Percentiles rank a stretch among this genome's conserved stretches.
These are phyloP conservation scores for Helotiales sp. DNA, from an alignment of 2,329 filamentous ascomycete genomes.

Conservation along the genomic window DNA sequence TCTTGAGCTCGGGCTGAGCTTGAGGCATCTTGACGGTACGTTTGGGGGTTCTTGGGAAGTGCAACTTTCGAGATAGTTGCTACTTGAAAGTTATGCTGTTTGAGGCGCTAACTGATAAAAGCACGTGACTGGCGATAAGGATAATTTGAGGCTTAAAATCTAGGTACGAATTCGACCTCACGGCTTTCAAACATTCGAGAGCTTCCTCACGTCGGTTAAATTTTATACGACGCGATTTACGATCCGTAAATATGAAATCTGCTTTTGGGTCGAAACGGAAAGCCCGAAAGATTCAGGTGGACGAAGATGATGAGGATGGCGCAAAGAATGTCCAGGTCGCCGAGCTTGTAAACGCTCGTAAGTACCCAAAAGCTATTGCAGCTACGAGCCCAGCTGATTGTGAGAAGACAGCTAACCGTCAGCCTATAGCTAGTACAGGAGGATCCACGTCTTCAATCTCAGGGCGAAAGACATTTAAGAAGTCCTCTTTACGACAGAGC, in stretches of 20 bases:
- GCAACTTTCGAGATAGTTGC: slow-evolving; percentile 21
- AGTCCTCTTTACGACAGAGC: slow-evolving; percentile 62
- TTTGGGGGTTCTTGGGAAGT: slow-evolving; percentile 23
- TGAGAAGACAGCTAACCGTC: slow-evolving; percentile 36
- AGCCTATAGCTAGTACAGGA: slow-evolving; percentile 25
- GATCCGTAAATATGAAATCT: slow-evolving; percentile 36
- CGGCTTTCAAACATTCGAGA: not conserved
- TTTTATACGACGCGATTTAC: slow-evolving; percentile 1
- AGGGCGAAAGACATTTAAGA: slow-evolving; percentile 58
- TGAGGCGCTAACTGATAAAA: slow-evolving; percentile 17
- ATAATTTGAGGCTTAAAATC: not conserved
- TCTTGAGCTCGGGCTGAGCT: slow-evolving; percentile 98
- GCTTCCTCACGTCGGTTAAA: not conserved
- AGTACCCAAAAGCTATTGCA: slow-evolving; percentile 29
- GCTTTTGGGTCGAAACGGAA: slow-evolving; percentile 65
- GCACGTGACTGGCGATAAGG: slow-evolving; percentile 8
- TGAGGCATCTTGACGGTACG: slow-evolving; percentile 75
- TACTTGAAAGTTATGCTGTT: slow-evolving; percentile 23
- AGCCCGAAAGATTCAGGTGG: slow-evolving; percentile 75
- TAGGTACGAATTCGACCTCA: not conserved
- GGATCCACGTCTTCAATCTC: slow-evolving; percentile 44
- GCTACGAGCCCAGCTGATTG: slow-evolving; percentile 39
- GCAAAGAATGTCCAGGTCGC: slow-evolving; percentile 31
- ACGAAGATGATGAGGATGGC: slow-evolving; percentile 65
- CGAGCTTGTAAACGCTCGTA: slow-evolving; percentile 35